Evolutionary conservation across 1,284 basidiomycete genomes (phyloP).

Genomic region (Ganoderma multipileum): DNA sequence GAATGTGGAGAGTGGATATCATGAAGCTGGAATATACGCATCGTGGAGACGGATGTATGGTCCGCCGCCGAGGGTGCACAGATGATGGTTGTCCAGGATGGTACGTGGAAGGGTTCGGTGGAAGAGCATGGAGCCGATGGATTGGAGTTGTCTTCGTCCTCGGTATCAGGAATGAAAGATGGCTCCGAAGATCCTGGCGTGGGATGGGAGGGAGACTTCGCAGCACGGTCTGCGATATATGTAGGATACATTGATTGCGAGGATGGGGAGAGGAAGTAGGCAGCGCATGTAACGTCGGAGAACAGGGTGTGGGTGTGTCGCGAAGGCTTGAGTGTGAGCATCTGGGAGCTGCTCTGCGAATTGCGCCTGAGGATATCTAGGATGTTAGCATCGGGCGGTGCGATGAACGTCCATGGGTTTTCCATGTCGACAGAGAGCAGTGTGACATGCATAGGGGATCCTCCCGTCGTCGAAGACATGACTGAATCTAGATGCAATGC

Average conservation of each 20-base stretch:
- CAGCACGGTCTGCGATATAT: conserved; percentile 29
- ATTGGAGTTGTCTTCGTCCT: conserved; percentile 37
- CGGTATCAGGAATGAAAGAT: conserved; percentile 39
- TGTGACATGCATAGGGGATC: conserved; percentile 58
- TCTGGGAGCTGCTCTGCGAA: conserved; percentile 22
- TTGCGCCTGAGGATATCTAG: conserved; percentile 23
- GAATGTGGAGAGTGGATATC: conserved; percentile 49
- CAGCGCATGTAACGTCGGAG: conserved; percentile 48
- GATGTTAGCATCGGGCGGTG: conserved; percentile 22
- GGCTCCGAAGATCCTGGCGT: conserved; percentile 26
- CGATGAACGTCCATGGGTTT: conserved; percentile 55
- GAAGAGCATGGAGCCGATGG: not conserved
- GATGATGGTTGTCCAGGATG: conserved; percentile 57
- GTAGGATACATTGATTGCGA: conserved; percentile 45
- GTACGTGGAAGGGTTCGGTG: conserved; percentile 54
- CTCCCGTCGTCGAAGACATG: conserved; percentile 41
- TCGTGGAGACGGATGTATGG: conserved; percentile 53
- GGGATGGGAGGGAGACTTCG: conserved; percentile 22
- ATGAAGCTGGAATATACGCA: conserved; percentile 68
- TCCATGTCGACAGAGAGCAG: conserved; percentile 63
- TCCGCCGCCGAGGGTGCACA: conserved; percentile 51
- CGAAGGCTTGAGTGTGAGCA: conserved; percentile 22
- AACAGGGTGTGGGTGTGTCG: conserved; percentile 34
- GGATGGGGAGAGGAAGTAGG: conserved; percentile 56
- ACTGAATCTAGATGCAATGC: conserved; percentile 52